These are phyloP conservation scores for Schizothecium vesticola DNA, from an alignment of 495 filamentous ascomycete genomes.

Conservation along the genomic window DNA sequence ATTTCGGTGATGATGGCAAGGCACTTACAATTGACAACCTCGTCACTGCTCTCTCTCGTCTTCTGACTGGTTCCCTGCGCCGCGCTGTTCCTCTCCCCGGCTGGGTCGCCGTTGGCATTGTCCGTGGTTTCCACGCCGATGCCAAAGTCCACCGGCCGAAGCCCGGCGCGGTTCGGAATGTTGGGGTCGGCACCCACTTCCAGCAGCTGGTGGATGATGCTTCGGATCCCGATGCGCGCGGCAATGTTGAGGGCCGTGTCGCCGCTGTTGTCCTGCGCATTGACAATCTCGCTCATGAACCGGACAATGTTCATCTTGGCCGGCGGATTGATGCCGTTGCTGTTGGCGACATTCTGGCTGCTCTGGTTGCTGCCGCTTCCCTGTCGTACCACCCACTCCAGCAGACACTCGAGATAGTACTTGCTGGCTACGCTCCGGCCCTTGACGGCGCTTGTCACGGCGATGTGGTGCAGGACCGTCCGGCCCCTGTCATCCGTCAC, in stretches of 20 bases:
- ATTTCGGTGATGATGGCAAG: conserved; percentile 3
- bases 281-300: conserved; percentile 95
- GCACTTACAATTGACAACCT: conserved; percentile 63
- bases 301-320: conserved; percentile 75
- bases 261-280: conserved; percentile 82
- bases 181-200: conserved; percentile 88
- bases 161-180: conserved; percentile 81
- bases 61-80: conserved; percentile 37
- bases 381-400: conserved; percentile 89
- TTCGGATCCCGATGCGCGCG: conserved; percentile 80
- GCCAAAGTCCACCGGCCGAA: conserved; percentile 85
- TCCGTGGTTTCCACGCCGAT: conserved; percentile 58
- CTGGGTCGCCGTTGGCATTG: conserved; percentile 40
- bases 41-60: conserved; percentile 56
- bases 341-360: conserved; percentile 44
- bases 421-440: conserved; percentile 77
- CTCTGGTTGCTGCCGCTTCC: conserved; percentile 62
- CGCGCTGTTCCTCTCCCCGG: conserved; percentile 24
- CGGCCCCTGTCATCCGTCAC: conserved; percentile 81
- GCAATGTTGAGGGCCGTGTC: conserved; percentile 94
- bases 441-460: conserved; percentile 87
- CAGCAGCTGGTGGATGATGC: conserved; percentile 85
- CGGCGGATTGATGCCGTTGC: conserved; percentile 24
- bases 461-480: conserved; percentile 93
- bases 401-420: conserved; percentile 86